phyloP scores from a whole-genome alignment of 2,329 filamentous ascomycete genomes.

The Aureobasidium sp. region DNA sequence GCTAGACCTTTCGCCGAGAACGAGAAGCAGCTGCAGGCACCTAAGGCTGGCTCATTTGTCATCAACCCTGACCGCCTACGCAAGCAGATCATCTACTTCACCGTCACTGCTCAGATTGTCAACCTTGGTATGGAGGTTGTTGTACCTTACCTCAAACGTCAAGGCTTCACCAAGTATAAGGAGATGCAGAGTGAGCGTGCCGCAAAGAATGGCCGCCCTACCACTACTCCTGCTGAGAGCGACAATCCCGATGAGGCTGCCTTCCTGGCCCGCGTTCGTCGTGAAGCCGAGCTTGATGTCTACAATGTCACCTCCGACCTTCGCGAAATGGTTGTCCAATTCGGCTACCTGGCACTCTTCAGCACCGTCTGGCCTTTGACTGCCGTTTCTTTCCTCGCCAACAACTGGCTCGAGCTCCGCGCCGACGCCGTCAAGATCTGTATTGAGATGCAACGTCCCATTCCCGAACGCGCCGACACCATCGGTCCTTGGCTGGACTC shows the following conservation, averaged over 20 bases:
- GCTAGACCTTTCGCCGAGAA: constrained; percentile 68
- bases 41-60: constrained; percentile 53
- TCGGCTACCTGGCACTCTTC: constrained; percentile 83
- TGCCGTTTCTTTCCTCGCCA: constrained; percentile 76
- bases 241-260: constrained; percentile 69
- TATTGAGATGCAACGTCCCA: constrained; percentile 77
- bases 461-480: constrained; percentile 81
- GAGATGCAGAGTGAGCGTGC: constrained; percentile 55
- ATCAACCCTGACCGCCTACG: constrained; percentile 77
- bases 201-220: constrained; percentile 45
- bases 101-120: constrained; percentile 86
- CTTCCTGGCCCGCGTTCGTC: constrained; percentile 73
- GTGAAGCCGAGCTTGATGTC: constrained; percentile 69
- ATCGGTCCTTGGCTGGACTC: constrained; percentile 89
- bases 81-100: constrained; percentile 92
- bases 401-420: constrained; percentile 93
- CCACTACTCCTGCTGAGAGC: constrained; percentile 35
- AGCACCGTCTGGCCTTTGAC: constrained; percentile 94
- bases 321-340: constrained; percentile 80
- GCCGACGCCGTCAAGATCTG: constrained; percentile 94
- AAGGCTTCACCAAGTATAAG: constrained; percentile 69
- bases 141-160: constrained; percentile 75
- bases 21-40: constrained; percentile 56
- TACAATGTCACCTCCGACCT: constrained; percentile 91
- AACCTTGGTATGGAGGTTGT: constrained; percentile 78